Conservation (phyloP, 805 yeast genomes). For the Candida silvatica region DNA sequence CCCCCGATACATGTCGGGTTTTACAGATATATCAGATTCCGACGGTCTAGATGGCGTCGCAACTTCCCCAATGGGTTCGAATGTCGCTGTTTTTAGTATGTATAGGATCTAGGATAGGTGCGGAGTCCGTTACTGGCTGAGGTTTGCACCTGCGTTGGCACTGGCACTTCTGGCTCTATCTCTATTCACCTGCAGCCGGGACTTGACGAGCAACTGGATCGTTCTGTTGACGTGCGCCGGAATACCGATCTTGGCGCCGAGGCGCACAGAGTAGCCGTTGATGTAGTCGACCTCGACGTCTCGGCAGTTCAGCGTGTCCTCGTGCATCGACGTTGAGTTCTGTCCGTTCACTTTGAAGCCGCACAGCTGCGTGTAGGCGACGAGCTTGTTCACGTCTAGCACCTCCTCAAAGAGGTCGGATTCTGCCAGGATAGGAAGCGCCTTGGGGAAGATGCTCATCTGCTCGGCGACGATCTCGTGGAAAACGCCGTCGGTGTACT, state of each 20-base stretch:
- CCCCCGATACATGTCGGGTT: too few species aligned
- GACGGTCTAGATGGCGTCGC: too few species aligned
- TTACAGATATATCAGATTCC: too few species aligned
- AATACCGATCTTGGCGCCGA: slow-evolving; percentile 39
- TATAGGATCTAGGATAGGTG: too few species aligned
- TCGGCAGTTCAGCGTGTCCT: slow-evolving; percentile 47
- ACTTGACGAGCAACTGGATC: slow-evolving; percentile 36
- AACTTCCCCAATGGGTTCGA: too few species aligned
- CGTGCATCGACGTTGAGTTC: slow-evolving; percentile 66
- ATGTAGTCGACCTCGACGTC: slow-evolving; percentile 75
- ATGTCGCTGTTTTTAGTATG: too few species aligned
- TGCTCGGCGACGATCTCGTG: slow-evolving; percentile 36
- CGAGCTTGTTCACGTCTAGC: slow-evolving; percentile 27
- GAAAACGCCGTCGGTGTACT: slow-evolving; percentile 28
- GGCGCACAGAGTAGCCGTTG: slow-evolving; percentile 65
- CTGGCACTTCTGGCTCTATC: background rate
- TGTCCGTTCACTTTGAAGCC: slow-evolving; percentile 27
- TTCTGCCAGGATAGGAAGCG: slow-evolving; percentile 20
- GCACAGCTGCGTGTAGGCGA: slow-evolving; percentile 19
- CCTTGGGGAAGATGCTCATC: slow-evolving; percentile 29
- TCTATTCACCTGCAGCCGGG: slow-evolving; percentile 14
- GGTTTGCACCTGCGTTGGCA: too few species aligned
- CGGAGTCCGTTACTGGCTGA: background rate
- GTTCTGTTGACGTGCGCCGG: slow-evolving; percentile 40
- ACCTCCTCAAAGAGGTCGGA: slow-evolving; percentile 25